Conservation (phyloP, 768 basidiomycete species). For the Rhizopogon vulgaris region DNA sequence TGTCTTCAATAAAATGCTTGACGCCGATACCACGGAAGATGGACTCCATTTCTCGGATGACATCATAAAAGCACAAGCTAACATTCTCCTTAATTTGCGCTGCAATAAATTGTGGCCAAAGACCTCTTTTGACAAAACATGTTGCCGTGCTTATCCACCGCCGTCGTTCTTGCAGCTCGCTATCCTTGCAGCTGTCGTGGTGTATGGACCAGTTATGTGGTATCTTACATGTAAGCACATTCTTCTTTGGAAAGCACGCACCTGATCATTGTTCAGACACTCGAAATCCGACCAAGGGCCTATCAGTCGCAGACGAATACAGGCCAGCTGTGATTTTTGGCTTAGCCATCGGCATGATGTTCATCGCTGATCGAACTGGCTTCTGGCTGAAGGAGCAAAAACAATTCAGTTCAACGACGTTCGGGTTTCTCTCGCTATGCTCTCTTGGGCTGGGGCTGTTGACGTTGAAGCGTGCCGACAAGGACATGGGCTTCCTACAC, state of each 20-base stretch:
- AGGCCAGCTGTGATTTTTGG: slow-evolving; percentile 57
- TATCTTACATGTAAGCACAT: slow-evolving; percentile 28
- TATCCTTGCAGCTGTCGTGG: slow-evolving; percentile 39
- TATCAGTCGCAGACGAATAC: slow-evolving; percentile 10
- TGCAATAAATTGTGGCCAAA: slow-evolving; percentile 73
- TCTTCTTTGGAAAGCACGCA: slow-evolving; percentile 6
- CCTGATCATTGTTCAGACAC: slow-evolving; percentile 12
- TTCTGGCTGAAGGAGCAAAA: slow-evolving; percentile 91
- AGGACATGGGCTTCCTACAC: slow-evolving; percentile 84
- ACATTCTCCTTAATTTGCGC: slow-evolving; percentile 69
- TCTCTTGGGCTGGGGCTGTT: slow-evolving; percentile 52
- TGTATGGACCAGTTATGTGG: slow-evolving; percentile 46
- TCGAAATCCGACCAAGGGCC: slow-evolving; percentile 8
- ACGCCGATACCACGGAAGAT: slow-evolving; percentile 70
- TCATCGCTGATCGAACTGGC: slow-evolving; percentile 76
- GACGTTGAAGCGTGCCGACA: slow-evolving; percentile 66
- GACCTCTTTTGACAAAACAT: slow-evolving; percentile 66
- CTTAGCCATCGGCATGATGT: slow-evolving; percentile 59
- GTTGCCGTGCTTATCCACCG: slow-evolving; percentile 72
- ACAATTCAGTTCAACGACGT: slow-evolving; percentile 65
- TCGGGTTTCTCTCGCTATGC: slow-evolving; percentile 50
- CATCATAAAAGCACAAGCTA: slow-evolving; percentile 64
- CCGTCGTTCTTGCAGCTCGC: slow-evolving; percentile 52
- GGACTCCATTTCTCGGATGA: slow-evolving; percentile 74
- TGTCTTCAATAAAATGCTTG: slow-evolving; percentile 78